These are phyloP conservation scores for Neurospora crassa DNA, from an alignment of 2,329 filamentous ascomycete genomes.

Conservation along the genomic window DNA sequence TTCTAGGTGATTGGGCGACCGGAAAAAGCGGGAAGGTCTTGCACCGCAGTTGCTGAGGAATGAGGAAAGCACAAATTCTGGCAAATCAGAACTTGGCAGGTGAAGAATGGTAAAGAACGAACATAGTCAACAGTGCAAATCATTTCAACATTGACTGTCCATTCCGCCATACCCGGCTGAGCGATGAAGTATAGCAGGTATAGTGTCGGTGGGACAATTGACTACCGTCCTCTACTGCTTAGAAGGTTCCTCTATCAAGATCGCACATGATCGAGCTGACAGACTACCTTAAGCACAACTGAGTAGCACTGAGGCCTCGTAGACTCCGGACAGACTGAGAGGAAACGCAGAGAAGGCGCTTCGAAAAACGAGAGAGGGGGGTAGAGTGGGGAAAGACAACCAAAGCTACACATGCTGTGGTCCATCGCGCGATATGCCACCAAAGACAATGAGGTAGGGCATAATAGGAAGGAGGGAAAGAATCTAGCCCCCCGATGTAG, in stretches of 20 bases:
- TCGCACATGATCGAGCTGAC: not conserved
- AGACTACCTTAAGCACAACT: not conserved
- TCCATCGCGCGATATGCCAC: not conserved
- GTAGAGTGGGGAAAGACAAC: too few relatives aligned
- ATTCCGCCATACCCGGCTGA: not conserved
- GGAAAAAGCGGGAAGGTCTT: not conserved
- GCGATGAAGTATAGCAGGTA: not conserved
- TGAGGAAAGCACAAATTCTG: not conserved
- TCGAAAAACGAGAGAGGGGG: too few relatives aligned
- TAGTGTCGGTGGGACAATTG: not conserved
- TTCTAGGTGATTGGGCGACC: not conserved
- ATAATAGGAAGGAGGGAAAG: not conserved
- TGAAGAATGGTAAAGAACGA: not conserved
- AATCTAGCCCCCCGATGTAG: not conserved
- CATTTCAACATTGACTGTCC: not conserved
- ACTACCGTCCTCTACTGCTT: not conserved
- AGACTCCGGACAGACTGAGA: not conserved
- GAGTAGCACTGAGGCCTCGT: not conserved
- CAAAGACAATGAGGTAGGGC: not conserved
- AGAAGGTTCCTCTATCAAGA: not conserved
- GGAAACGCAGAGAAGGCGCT: not conserved
- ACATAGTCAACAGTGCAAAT: not conserved
- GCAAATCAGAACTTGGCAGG: not conserved
- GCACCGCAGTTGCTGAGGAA: not conserved
- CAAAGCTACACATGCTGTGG: too few relatives aligned